These are phyloP conservation scores for Ampelomyces quisqualis DNA, from an alignment of 2,329 filamentous ascomycete genomes.

Conservation along the genomic window DNA sequence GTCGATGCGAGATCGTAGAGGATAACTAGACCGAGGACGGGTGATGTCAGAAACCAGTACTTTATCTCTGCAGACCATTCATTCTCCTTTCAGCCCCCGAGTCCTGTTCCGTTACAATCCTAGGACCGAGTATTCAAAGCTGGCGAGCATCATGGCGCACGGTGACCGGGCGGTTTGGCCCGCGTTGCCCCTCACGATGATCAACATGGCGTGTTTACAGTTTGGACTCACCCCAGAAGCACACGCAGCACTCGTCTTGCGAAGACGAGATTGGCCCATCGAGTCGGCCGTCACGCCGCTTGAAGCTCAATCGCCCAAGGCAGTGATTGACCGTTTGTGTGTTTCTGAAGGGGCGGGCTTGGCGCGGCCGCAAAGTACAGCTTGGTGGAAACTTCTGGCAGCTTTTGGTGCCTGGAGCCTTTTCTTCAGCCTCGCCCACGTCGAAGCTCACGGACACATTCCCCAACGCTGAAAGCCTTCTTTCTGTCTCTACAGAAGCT, in stretches of 20 bases:
- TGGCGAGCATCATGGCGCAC: too few species aligned
- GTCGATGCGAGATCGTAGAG: slow-evolving; percentile 14
- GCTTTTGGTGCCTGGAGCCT: slow-evolving; percentile 19
- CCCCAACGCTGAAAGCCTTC: too few species aligned
- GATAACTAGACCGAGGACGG: neutral
- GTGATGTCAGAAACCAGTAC: too few species aligned
- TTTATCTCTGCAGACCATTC: too few species aligned
- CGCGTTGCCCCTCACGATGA: slow-evolving; percentile 31
- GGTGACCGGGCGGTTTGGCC: slow-evolving; percentile 11
- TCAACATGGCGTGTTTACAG: slow-evolving; percentile 13
- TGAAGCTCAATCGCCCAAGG: neutral
- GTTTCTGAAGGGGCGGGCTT: slow-evolving; percentile 22
- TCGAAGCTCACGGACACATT: too few species aligned
- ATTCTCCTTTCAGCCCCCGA: too few species aligned
- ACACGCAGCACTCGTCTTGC: neutral
- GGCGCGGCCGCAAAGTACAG: slow-evolving; percentile 20
- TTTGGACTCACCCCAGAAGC: too few species aligned
- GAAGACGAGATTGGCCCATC: neutral
- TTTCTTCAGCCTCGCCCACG: slow-evolving; percentile 25
- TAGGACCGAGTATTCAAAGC: too few species aligned
- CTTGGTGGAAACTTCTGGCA: slow-evolving; percentile 41
- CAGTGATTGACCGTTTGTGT: neutral
- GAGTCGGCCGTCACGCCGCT: neutral
- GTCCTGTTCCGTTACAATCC: too few species aligned
- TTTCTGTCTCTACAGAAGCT: too few species aligned